phyloP scores from a whole-genome alignment of 768 basidiomycete genomes.

The Boletus rex-veris region DNA sequence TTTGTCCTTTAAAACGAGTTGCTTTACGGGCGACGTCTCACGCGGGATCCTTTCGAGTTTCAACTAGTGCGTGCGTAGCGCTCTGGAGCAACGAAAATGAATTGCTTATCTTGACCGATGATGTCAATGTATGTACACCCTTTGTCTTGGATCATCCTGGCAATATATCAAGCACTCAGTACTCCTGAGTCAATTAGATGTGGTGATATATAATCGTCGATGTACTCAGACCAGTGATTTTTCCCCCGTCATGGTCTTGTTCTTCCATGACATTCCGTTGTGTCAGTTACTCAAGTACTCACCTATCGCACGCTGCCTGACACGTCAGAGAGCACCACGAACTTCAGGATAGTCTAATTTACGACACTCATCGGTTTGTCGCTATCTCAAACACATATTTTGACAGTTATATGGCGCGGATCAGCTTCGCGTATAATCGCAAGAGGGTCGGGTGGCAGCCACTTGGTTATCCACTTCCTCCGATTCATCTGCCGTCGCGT shows the following conservation, averaged over 20 bases:
- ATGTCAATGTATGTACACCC: not conserved
- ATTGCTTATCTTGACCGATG: not conserved
- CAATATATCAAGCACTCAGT: not conserved
- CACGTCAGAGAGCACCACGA: too few species aligned
- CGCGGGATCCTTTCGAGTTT: not conserved
- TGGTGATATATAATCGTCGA: too few species aligned
- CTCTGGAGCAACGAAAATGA: not conserved
- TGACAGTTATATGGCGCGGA: not conserved
- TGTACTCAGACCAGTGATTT: not conserved
- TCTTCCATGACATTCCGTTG: too few species aligned
- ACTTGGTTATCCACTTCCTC: too few species aligned
- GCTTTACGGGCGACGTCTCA: too few species aligned
- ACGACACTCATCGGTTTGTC: not conserved
- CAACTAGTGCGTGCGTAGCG: not conserved
- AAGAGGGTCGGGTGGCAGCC: not conserved
- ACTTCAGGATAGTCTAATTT: not conserved
- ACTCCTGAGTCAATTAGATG: not conserved
- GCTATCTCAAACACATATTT: not conserved
- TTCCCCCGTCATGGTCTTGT: too few species aligned
- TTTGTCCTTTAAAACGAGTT: too few species aligned
- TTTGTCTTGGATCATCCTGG: not conserved
- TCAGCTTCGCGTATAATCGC: conserved; percentile 1
- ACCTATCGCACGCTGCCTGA: too few species aligned
- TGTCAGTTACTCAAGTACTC: too few species aligned
- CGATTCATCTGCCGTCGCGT: too few species aligned